These are phyloP conservation scores for Quercus ilex DNA, from an alignment of 306 rosid genomes.

Conservation along the genomic window DNA sequence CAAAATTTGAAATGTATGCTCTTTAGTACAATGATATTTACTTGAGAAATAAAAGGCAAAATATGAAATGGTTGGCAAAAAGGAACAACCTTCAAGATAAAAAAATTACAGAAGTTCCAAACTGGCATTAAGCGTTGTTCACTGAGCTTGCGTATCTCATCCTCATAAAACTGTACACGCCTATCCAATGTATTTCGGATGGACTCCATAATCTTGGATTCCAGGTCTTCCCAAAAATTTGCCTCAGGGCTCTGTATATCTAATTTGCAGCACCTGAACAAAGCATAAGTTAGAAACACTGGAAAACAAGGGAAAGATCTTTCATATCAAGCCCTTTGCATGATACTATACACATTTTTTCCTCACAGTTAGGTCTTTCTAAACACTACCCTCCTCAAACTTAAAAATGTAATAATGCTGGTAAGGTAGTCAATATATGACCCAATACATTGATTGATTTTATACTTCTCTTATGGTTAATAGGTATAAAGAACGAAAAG, in stretches of 20 bases:
- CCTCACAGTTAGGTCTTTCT: not conserved
- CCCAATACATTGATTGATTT: no score
- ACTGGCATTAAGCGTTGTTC: slow-evolving; percentile 97
- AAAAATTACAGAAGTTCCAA: slow-evolving; percentile 99
- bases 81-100: slow-evolving; percentile 81
- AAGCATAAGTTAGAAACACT: slow-evolving; percentile 23
- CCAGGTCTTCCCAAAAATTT: slow-evolving; percentile 96
- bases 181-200: slow-evolving; percentile 90
- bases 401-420: not conserved
- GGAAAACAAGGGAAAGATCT: slow-evolving; percentile 19
- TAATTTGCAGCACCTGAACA: slow-evolving; percentile 88
- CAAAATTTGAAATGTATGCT: not conserved
- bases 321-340: slow-evolving; percentile 11
- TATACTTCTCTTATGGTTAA: no score
- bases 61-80: slow-evolving; percentile 9
- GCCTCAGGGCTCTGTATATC: slow-evolving; percentile 80
- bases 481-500: no score
- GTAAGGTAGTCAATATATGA: not conserved
- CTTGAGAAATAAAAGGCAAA: not conserved
- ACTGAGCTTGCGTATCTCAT: slow-evolving; percentile 96
- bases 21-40: not conserved
- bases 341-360: not conserved
- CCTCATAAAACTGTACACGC: slow-evolving; percentile 97
- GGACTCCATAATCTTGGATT: slow-evolving; percentile 86
- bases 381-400: not conserved